Percentiles rank a stretch among this genome's conserved stretches.
Conservation (phyloP, 2,329 filamentous ascomycete species). For the Penicillium sp. region DNA sequence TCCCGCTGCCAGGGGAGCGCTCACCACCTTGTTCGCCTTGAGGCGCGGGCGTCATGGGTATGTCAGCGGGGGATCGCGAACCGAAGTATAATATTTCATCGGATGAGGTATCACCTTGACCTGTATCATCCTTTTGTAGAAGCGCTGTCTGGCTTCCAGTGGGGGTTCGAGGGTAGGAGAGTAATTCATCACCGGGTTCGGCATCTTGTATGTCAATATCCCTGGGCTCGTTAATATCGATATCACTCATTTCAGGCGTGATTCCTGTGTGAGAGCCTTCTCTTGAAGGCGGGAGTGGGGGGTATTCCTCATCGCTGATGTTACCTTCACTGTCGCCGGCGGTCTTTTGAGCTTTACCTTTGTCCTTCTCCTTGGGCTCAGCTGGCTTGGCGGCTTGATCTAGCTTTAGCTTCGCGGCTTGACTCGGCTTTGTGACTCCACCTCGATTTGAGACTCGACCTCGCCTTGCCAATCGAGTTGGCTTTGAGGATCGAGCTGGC, state of each 20-base stretch:
- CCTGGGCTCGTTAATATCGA: neutral
- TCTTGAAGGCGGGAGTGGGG: neutral
- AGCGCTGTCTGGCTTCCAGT: no score
- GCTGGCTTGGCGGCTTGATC: neutral
- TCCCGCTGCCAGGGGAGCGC: neutral
- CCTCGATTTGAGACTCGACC: neutral
- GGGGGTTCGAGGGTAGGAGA: no score
- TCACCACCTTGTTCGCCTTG: neutral
- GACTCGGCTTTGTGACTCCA: neutral
- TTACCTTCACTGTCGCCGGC: neutral
- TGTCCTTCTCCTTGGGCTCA: neutral
- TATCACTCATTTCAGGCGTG: neutral
- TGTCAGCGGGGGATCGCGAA: neutral
- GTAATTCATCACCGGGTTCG: neutral
- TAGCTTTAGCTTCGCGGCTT: neutral
- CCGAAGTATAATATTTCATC: neutral
- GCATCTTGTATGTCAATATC: neutral
- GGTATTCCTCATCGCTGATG: neutral
- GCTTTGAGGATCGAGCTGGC: no score
- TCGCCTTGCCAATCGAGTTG: neutral
- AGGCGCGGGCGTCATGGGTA: no score
- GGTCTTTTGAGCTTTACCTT: no score
- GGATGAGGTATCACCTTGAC: neutral
- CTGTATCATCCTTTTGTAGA: neutral
- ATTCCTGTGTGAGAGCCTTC: neutral